Evolutionary conservation across 2,329 filamentous ascomycete species (phyloP).

Genomic region (Xylariomycetidae sp.): DNA sequence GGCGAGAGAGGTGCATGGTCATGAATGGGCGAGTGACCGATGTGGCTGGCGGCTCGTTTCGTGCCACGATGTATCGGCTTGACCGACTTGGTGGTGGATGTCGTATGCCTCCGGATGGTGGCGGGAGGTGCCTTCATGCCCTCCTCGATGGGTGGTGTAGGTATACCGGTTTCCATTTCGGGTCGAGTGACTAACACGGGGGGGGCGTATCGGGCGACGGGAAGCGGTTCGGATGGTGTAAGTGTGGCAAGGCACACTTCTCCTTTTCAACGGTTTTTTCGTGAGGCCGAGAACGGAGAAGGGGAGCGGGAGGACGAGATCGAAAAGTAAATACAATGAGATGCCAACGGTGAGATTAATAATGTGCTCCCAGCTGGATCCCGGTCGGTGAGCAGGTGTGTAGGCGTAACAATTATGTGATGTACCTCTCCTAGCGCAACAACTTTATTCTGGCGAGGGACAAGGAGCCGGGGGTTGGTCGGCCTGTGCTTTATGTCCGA

Average conservation of each 20-base stretch:
- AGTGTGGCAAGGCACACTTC: too few species aligned
- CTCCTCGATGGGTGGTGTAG: slow-evolving; percentile 44
- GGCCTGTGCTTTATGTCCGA: slow-evolving; percentile 2
- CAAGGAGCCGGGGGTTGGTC: neutral
- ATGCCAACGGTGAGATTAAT: neutral
- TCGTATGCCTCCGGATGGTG: slow-evolving; percentile 20
- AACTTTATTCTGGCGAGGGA: slow-evolving; percentile 1
- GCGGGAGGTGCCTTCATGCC: slow-evolving; percentile 19
- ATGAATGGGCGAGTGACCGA: slow-evolving; percentile 30
- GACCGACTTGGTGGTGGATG: slow-evolving; percentile 37
- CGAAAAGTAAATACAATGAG: neutral
- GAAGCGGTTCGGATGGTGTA: too few species aligned
- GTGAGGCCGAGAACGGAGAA: neutral
- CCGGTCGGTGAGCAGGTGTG: neutral
- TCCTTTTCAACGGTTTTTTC: too few species aligned
- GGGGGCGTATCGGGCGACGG: slow-evolving; percentile 3
- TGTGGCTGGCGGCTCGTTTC: slow-evolving; percentile 42
- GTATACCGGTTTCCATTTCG: slow-evolving; percentile 46
- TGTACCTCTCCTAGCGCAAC: neutral
- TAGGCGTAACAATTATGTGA: neutral
- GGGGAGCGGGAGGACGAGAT: neutral
- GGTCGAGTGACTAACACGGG: slow-evolving; percentile 17
- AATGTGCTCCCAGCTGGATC: too few species aligned
- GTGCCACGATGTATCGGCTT: slow-evolving; percentile 46
- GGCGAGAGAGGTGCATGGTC: slow-evolving; percentile 33